phyloP scores from a whole-genome alignment of 2,329 filamentous ascomycete genomes.

The Aureobasidium sp. region DNA sequence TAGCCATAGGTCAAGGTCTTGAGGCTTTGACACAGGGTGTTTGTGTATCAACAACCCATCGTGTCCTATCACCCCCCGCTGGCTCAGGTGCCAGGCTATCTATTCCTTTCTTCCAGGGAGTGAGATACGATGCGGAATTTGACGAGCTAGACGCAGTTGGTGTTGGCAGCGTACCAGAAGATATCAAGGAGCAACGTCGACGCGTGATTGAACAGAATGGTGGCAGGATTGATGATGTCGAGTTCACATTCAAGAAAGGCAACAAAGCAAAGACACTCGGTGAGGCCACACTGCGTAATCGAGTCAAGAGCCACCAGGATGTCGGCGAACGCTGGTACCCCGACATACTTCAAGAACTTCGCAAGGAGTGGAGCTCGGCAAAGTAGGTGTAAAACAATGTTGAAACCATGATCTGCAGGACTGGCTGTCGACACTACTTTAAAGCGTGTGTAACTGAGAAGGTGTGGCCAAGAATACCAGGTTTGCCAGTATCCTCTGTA shows the following conservation, averaged over 20 bases:
- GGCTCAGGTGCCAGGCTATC: constrained; percentile 66
- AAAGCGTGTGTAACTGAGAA: too few relatives aligned
- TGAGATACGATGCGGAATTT: constrained; percentile 69
- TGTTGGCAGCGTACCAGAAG: constrained; percentile 42
- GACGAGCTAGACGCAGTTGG: constrained; percentile 54
- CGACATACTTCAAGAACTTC: constrained; percentile 33
- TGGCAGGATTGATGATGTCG: constrained; percentile 60
- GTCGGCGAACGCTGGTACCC: constrained; percentile 68
- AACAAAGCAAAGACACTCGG: constrained; percentile 23
- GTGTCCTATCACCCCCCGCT: constrained; percentile 64
- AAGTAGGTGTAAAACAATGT: not conserved
- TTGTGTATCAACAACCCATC: constrained; percentile 71
- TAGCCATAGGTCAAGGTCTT: constrained; percentile 79
- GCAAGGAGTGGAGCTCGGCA: constrained; percentile 21
- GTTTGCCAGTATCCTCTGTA: too few relatives aligned
- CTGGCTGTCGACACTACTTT: too few relatives aligned
- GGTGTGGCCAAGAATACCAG: too few relatives aligned
- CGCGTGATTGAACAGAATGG: constrained; percentile 49
- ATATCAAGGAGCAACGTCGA: constrained; percentile 53
- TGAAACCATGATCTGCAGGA: too few relatives aligned
- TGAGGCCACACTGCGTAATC: constrained; percentile 73
- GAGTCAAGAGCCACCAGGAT: constrained; percentile 79
- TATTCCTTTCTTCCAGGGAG: constrained; percentile 83
- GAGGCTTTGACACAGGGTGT: constrained; percentile 79
- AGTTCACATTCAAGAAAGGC: constrained; percentile 74